Base-by-base conservation (phyloP, 768 basidiomycete genomes). In the Ramaria rubella region DNA sequence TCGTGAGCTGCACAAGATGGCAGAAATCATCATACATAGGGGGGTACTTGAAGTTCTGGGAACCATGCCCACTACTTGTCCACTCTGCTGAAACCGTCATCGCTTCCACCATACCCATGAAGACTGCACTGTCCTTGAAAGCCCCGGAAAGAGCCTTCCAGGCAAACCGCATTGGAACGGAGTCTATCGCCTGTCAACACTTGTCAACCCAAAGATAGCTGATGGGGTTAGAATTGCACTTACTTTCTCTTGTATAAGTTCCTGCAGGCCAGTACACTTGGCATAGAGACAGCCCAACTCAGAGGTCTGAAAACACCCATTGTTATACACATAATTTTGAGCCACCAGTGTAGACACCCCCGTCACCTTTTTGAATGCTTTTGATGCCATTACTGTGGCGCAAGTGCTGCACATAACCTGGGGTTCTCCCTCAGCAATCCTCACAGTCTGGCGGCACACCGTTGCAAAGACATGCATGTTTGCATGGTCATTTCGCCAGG, bases 11-110 rank as follows among this genome's bases (percentile, higher is more conserved):
- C 3, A 68, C 9, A 3, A 71, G 62, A 46, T 72, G 64, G 9
- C 54, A 57, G 33, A 72, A 67, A 26, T 75, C 69, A 5, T 69
- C 64, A 27, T 63, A 66, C 0, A 58, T 66, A 1, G 71, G 70
- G 1, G 67, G 49, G 57, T 73, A 74, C 4, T 59, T 51, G 59
- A 73, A 71, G 49, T 75, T 74, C 52, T 72, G 71, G 57, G 63
- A 61, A 0, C 71, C 72, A 1, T 66, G 62, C 0, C 71, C 71
- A 0, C 64, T 61, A 2, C 63, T 62, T 24, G 69, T 59, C 1
- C 62, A 49, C 12, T 74, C 72, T 0, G 33, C 17, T 9, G 61
- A 55, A 0, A 45, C 24, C 0, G 69, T 65, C 51, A 73, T 64
- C 1, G 70, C 74, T 17, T 69, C 45, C 0, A 74, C 45, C 0